Evolutionary conservation across 2,329 filamentous ascomycete species (phyloP).

Genomic region (Calonectria fujianensis): DNA sequence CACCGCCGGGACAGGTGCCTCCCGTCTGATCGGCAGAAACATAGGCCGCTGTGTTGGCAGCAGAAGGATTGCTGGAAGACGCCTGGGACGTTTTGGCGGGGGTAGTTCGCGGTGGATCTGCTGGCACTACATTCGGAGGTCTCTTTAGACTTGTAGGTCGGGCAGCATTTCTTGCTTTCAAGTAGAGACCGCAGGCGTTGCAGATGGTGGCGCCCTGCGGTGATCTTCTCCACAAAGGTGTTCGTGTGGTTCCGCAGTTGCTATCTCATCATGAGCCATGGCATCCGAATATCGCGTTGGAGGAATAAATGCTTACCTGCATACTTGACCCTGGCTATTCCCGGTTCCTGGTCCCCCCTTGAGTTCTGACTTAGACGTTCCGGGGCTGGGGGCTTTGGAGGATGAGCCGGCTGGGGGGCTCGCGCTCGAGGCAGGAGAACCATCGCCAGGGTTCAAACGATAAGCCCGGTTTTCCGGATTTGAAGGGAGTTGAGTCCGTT

Average conservation of each 20-base stretch:
- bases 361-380: conserved; percentile 48
- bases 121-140: conserved; percentile 72
- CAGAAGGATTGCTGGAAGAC: conserved; percentile 64
- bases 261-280: conserved; percentile 67
- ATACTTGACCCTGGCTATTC: conserved; percentile 75
- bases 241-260: conserved; percentile 95
- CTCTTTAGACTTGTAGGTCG: conserved; percentile 94
- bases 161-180: conserved; percentile 93
- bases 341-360: conserved; percentile 49
- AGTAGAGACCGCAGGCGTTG: conserved; percentile 96
- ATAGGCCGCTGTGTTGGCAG: conserved; percentile 77
- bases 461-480: conserved; percentile 50
- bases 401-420: conserved; percentile 52
- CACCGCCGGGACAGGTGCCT: conserved; percentile 96
- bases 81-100: conserved; percentile 62
- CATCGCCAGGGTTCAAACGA: conserved; percentile 50
- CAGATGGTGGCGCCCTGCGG: conserved; percentile 96
- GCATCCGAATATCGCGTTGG: neutral
- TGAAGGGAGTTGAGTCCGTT: conserved; percentile 50
- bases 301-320: conserved; percentile 75
- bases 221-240: conserved; percentile 94
- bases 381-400: conserved; percentile 57
- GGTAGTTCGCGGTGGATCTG: conserved; percentile 65
- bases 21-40: conserved; percentile 84
- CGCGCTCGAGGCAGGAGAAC: conserved; percentile 54